Evolutionary conservation across 2,329 filamentous ascomycete genomes (phyloP), one percentile per base, ranked within the genome.

Genomic region (Sphaerulina musiva): DNA sequence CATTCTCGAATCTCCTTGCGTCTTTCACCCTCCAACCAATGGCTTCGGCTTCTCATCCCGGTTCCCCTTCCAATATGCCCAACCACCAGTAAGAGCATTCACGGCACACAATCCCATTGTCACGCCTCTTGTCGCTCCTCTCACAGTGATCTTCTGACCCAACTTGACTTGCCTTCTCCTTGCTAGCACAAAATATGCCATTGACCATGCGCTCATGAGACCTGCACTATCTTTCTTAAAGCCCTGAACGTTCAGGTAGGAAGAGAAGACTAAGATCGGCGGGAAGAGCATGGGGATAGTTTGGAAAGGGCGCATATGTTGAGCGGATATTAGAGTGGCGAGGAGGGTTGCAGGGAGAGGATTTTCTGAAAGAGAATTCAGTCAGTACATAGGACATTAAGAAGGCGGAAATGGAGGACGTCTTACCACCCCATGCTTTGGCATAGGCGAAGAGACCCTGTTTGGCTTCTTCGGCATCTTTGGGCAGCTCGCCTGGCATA

Each of bases 291-390:
- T 83, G 3, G 84, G 84, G 0, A 87, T 73, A 6, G 75, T 66
- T 66, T 84, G 82, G 69, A 84, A 82, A 6, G 84, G 84, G n/a
- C 81, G 80, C 42, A 79, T 74, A 72, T 86, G 80, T 63, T 86
- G 81, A 9, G 83, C 81, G 40, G 82, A 79, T 61, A 86, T 79
- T 42, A 87, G 74, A 7, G 83, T 84, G 54, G 84, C 84, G 42
- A 85, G 78, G 10, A 84, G 69, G 9, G 80, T 83, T 23, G 84
- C 80, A 1, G 84, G 81, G 32, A 87, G 77, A 7, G 83, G 77
- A 55, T 79, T 82, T 70, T 83, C 83, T 86, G 64, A 44, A 47
- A 29, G 14, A n/a, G 29, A 46, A 49, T 62, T 51, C 59, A 29
- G 47, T 51, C 10, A 54, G 14, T 32, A 47, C 41, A 31, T 5